Base-by-base conservation (phyloP, 164 flowering plant species). In the Piper betle region DNA sequence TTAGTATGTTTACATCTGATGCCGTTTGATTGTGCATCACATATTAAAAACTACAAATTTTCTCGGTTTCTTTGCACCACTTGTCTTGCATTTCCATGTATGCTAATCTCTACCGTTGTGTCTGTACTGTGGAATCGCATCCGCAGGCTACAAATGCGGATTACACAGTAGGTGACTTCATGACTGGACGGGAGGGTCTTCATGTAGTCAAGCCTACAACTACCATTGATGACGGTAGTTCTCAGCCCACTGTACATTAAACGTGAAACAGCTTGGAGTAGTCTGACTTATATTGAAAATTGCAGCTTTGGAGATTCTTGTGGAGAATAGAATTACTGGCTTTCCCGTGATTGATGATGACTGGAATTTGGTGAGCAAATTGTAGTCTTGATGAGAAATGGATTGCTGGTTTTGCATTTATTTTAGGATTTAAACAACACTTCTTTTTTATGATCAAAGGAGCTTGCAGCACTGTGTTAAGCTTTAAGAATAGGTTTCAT, bases 181-280 rank as follows among this genome's bases (percentile, higher is more conserved):
- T 92, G 98, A 92, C 98, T 2, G 75, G 39, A 55, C 87, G 77
- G 71, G 90, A 87, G 72, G 77, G 83, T 54, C 69, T 89, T 61
- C 84, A 76, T 62, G 96, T 83, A 42, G 96, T 92, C 16, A 89
- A 86, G 67, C 78, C 93, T 50, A 83, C 88, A 12, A 92, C 96
- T 46, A 81, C 93, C 58, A 91, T 92, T 12, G 93, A 89, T 68
- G 91, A 92, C 79, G 98, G 98, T 89, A 72, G n/a, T n/a, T n/a
- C n/a, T n/a, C 40, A 50, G 62, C 0, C 37, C 7, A 43, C 12
- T 43, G 50, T 43, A 43, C 50, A 8, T 2, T 2, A 8, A 43
- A 41, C 9, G 9, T 2, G 50, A 3, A 43, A 8, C 57, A 48
- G 10, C 11, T 57, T n/a, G 65, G 7, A 55, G 11, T 54, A 52